phyloP scores from a whole-genome alignment of 768 basidiomycete species.

The Omphalotus guepiniiformis region DNA sequence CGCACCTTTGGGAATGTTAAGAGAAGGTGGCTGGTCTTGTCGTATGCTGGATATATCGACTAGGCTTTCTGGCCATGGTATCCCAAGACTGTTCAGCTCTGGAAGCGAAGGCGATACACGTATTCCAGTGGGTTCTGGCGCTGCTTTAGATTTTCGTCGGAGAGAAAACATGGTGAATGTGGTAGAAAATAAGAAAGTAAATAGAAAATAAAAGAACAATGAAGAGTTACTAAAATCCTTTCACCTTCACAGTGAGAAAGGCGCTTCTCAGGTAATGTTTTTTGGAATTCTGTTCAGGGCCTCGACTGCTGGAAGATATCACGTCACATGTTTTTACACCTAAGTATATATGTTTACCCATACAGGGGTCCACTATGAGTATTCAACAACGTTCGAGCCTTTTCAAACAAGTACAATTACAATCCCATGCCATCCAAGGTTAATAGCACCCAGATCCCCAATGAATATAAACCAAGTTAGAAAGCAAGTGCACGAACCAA shows the following conservation, averaged over 20 bases:
- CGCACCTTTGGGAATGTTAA: slow-evolving; percentile 57
- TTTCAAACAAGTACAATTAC: too few species aligned
- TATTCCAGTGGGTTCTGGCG: slow-evolving; percentile 46
- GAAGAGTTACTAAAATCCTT: slow-evolving; percentile 20
- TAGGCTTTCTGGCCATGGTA: slow-evolving; percentile 82
- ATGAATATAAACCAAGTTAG: slow-evolving; percentile 10
- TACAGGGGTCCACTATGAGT: too few species aligned
- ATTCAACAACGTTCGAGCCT: too few species aligned
- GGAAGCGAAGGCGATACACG: slow-evolving; percentile 81
- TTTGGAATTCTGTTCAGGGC: too few species aligned
- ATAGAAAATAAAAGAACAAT: slow-evolving; percentile 11
- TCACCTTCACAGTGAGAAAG: too few species aligned
- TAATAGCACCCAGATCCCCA: slow-evolving; percentile 7
- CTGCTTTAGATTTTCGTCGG: slow-evolving; percentile 61
- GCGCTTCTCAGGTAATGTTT: too few species aligned
- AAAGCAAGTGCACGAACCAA: slow-evolving; percentile 23
- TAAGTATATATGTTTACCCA: too few species aligned
- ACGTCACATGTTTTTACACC: too few species aligned
- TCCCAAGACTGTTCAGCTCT: slow-evolving; percentile 67
- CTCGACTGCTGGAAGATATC: too few species aligned
- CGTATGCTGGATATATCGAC: slow-evolving; percentile 69
- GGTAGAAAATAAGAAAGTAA: slow-evolving; percentile 9
- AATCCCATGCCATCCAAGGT: slow-evolving; percentile 10
- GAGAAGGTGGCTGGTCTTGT: slow-evolving; percentile 31
- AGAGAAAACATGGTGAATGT: slow-evolving; percentile 62